Base-by-base conservation (phyloP, 805 yeast genomes). In the Cyberlindnera mississippiensis region DNA sequence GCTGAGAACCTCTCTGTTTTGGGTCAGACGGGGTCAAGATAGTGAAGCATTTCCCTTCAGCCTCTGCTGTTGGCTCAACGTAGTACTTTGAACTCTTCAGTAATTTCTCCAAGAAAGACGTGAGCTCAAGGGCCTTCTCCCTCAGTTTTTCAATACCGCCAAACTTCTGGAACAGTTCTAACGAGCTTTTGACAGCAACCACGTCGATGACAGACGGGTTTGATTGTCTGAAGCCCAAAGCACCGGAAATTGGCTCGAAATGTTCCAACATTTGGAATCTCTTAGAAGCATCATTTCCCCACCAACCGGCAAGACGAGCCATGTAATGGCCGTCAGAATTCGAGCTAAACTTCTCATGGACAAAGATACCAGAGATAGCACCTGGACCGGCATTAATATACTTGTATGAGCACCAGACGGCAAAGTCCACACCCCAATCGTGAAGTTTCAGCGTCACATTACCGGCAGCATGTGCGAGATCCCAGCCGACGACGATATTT, bases 341-440 rank as follows among this genome's bases (percentile, higher is more conserved):
- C n/a, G 67, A 49, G 19, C 55, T 65, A 46, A 62, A 71, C 48
- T 78, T 82, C 31, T 46, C 41, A 59, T 90, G 80, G 29, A 90
- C 82, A 55, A 78, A 90, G 17, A 87, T 72, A 1, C 96, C 96
- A 6, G 89, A 96, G 50, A 89, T 85, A 5, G 81, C 91, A 35
- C 98, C 98, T 0, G 98, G 96, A 0, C 98, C 98, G 4, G 95
- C 62, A 59, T 91, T 91, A 49, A 90, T 64, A 59, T 90, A 90
- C 61, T 90, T 90, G 69, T 90, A 90, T 4, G 95, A 80, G 61
- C 98, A 90, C 89, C 96, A 90, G 15, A 78, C 87, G 1, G 97
- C 98, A 67, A 90, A 89, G 62, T 90, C 98, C 4, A 86, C 93
- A 42, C 73, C 67, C 96, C 96, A 90, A 37, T 85, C 87, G 59